Conservation (phyloP, 1,284 basidiomycete species). For the Sphaerobolus stellatus region DNA sequence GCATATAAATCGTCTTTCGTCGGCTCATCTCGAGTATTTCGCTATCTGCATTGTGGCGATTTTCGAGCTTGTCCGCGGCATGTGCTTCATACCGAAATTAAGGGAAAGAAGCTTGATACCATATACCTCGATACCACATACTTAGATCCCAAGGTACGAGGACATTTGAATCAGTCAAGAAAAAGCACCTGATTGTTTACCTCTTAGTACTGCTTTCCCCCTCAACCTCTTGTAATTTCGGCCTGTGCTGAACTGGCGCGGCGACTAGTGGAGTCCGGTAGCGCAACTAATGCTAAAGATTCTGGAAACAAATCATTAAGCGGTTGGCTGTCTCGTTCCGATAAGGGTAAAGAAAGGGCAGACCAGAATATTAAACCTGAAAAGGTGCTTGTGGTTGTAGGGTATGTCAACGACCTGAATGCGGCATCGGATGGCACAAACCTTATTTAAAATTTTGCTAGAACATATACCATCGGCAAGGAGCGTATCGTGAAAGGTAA, state of each 20-base stretch:
- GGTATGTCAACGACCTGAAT: constrained; percentile 42
- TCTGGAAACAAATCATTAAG: constrained; percentile 29
- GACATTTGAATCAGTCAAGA: not conserved
- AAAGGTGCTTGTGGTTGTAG: constrained; percentile 76
- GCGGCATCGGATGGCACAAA: not conserved
- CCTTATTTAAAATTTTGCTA: constrained; percentile 28
- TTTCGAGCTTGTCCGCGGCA: constrained; percentile 87
- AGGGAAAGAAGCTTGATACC: constrained; percentile 77
- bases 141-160: constrained; percentile 76
- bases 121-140: constrained; percentile 98
- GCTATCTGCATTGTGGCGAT: constrained; percentile 96
- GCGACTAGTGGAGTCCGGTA: constrained; percentile 49
- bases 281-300: constrained; percentile 26
- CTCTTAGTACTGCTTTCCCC: constrained; percentile 90
- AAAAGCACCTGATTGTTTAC: not conserved
- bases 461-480: constrained; percentile 96
- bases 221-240: constrained; percentile 88
- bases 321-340: constrained; percentile 28
- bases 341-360: constrained; percentile 32
- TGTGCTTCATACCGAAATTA: constrained; percentile 77
- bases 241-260: constrained; percentile 86
- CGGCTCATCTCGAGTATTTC: constrained; percentile 69
- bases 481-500: constrained; percentile 93
- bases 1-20: constrained; percentile 68
- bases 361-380: constrained; percentile 28